phyloP scores from a whole-genome alignment of 805 yeast genomes.

The Wickerhamiella sergipiensis region DNA sequence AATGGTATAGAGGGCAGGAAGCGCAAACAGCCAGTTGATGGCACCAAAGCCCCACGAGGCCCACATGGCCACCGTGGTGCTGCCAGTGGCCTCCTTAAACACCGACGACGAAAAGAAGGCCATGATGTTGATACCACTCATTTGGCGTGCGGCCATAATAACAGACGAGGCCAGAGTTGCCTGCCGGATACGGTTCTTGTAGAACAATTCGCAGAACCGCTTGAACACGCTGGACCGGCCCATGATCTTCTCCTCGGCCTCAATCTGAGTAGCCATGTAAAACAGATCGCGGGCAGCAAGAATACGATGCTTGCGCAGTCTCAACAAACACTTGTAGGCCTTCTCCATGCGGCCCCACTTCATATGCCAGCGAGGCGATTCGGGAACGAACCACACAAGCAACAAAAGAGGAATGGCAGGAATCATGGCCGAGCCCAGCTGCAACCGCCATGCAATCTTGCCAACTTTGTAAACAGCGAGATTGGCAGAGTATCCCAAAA shows the following conservation, averaged over 20 bases:
- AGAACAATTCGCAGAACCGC: slow-evolving; percentile 15
- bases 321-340: slow-evolving; percentile 36
- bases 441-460: slow-evolving; percentile 47
- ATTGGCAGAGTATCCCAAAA: slow-evolving; percentile 48
- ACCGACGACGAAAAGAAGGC: slow-evolving; percentile 75
- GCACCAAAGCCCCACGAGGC: slow-evolving; percentile 84
- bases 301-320: slow-evolving; percentile 34
- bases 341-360: slow-evolving; percentile 35
- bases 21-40: slow-evolving; percentile 68
- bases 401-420: slow-evolving; percentile 39
- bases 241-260: slow-evolving; percentile 34
- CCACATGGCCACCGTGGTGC: slow-evolving; percentile 27
- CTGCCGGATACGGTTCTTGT: slow-evolving; percentile 51
- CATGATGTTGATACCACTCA: slow-evolving; percentile 81
- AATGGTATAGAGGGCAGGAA: slow-evolving; percentile 71
- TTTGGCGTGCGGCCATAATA: slow-evolving; percentile 82
- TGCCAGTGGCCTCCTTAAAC: slow-evolving; percentile 37
- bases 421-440: slow-evolving; percentile 51
- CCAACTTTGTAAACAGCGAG: slow-evolving; percentile 40
- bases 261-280: slow-evolving; percentile 39
- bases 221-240: slow-evolving; percentile 25
- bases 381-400: slow-evolving; percentile 46
- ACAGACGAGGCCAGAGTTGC: slow-evolving; percentile 71
- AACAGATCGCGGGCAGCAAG: slow-evolving; percentile 56
- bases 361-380: slow-evolving; percentile 59